These are phyloP conservation scores for Hypomyces perniciosus DNA, from an alignment of 2,329 filamentous ascomycete genomes.

Conservation along the genomic window DNA sequence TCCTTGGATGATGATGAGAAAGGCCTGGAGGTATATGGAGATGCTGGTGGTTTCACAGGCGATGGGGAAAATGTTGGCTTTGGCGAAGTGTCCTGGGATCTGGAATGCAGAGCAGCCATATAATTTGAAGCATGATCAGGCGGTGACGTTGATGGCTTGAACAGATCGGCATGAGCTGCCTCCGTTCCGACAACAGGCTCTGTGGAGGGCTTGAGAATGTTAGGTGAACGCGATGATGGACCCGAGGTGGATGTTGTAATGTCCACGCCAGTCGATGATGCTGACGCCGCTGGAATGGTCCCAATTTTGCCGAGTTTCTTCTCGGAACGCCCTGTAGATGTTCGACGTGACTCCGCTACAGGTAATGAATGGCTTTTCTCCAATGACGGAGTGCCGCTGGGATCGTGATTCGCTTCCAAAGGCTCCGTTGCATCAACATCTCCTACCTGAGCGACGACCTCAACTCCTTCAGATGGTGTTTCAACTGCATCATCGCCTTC, in stretches of 20 bases:
- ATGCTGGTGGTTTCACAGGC: conserved; percentile 30
- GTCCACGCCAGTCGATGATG: conserved; percentile 45
- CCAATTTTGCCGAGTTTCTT: conserved; percentile 39
- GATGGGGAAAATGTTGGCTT: conserved; percentile 34
- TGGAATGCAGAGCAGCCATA: conserved; percentile 63
- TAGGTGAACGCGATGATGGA: conserved; percentile 29
- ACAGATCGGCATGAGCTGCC: conserved; percentile 58
- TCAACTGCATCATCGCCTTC: conserved; percentile 31
- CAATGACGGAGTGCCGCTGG: conserved; percentile 37
- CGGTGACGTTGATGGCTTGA: conserved; percentile 49
- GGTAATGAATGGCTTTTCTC: conserved; percentile 53
- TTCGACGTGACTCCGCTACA: conserved; percentile 30
- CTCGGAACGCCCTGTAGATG: conserved; percentile 42
- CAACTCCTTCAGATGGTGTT: not conserved
- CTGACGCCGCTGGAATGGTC: conserved; percentile 27
- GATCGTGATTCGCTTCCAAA: conserved; percentile 35
- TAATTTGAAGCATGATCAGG: conserved; percentile 55
- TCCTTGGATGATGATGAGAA: conserved; percentile 46
- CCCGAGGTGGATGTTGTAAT: conserved; percentile 33
- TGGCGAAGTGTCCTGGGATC: conserved; percentile 52
- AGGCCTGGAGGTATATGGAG: conserved; percentile 10
- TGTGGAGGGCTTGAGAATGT: conserved; percentile 41
- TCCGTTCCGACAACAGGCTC: conserved; percentile 64
- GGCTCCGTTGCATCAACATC: conserved; percentile 43
- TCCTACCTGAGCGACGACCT: conserved; percentile 25